Evolutionary conservation across 768 basidiomycete species (phyloP), one percentile per base, ranked within the genome.

Genomic region (Royoungia palumana): DNA sequence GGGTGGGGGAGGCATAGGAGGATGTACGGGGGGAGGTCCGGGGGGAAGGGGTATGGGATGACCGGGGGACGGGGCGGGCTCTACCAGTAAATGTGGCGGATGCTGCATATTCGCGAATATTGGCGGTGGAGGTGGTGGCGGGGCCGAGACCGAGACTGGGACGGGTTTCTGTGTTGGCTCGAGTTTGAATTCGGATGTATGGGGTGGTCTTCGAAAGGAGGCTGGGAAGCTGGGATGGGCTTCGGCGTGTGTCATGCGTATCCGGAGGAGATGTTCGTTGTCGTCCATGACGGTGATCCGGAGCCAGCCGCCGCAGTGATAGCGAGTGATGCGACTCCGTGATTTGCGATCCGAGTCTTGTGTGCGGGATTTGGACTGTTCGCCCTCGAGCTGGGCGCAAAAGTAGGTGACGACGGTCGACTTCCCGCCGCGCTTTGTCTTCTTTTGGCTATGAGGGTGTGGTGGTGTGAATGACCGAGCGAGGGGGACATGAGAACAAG

Each of bases 241-340:
- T 34, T 67, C 67, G 17, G 67, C 64, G 34, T 67, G 66, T 0
- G 66, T 69, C 67, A 67, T 67, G 45, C 66, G 66, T 57, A 67
- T 69, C 24, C 66, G 66, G 27, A 67, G 47, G 22, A 69, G 65
- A 24, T 58, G 59, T 37, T 67, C 66, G 37, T 69, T 67, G 45
- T 67, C 67, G 19, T 67, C 67, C 67, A 67, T 65, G 49, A 69
- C 68, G 24, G 66, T 67, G 51, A 67, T 69, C 19, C 67, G 66
- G 20, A 67, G 57, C 66, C 66, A 67, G 16, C 66, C 66, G 2
- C 67, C 66, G 27, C 66, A 67, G 32, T 69, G 67, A 21, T 65
- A 67, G 30, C 66, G 66, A 2, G 62, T 65, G 50, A 67, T 67
- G 38, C 67, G 65, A 47, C 60, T 63, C 16, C 66, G 63, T 41